Base-by-base conservation (phyloP, 305 asterid species). In the Solanum aculeatissimum region DNA sequence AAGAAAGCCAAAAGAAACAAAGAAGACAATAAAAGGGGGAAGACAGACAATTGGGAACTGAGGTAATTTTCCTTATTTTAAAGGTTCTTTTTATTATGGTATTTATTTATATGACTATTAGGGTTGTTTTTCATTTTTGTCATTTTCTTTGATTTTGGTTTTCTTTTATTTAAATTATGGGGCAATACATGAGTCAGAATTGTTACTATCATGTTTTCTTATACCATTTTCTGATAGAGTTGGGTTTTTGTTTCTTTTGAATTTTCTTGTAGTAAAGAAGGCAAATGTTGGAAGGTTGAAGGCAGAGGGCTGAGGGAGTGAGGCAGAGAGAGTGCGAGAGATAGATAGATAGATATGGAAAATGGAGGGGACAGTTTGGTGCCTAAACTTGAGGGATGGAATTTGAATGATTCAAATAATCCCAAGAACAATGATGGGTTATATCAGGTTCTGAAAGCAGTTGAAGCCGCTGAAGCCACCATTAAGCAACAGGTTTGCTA, bases 371-470 rank as follows among this genome's bases (percentile, higher is more conserved):
- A 85, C 65, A 86, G 87, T 86, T 74, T 95, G 83, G 96, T 88
- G 82, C 83, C 83, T 81, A 88, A 89, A 88, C 89, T 96, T 81
- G 90, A 88, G 55, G 92, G 91, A 63, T 85, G 95, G 93, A 87
- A 82, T 38, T 85, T 94, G 88, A 90, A 86, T 53, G 98, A 92
- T 89, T 85, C 95, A 42, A 89, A 83, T 80, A 84, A 84, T 69
- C 90, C 92, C 69, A 88, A 49, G 63, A 87, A 84, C 62, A 86
- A 86, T 63, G 97, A 94, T 89, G 97, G 97, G 70, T 84, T 94
- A 85, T 92, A 92, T 93, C 99, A 94, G 94, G 98, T 96, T 81
- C 92, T 92, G 91, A 96, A 93, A 91, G 99, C 99, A 81, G 99
- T 96, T 13, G 98, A 96, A 90, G 98, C 99, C 83, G 99, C 99